Evolutionary conservation across 1,284 basidiomycete species (phyloP).

Genomic region (Rhizoctonia solani): DNA sequence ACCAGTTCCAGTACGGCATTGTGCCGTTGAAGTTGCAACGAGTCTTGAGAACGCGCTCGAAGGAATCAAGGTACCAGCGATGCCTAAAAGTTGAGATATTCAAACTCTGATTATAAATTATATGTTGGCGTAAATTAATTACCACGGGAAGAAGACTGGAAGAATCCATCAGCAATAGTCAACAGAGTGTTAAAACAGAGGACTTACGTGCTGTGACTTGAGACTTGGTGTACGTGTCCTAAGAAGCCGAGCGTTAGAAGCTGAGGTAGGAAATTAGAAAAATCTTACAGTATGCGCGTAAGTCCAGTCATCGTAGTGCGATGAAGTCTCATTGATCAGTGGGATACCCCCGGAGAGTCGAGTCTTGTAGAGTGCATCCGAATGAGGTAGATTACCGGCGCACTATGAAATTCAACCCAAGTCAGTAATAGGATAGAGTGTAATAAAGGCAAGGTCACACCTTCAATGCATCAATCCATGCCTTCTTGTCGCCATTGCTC

Average conservation of each 20-base stretch:
- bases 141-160: constrained; percentile 34
- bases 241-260: neutral
- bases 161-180: neutral
- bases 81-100: neutral
- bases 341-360: constrained; percentile 25
- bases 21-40: constrained; percentile 27
- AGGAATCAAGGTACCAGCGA: constrained; percentile 32
- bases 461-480: constrained; percentile 31
- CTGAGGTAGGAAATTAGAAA: neutral
- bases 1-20: constrained; percentile 36
- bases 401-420: constrained; percentile 9
- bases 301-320: constrained; percentile 32
- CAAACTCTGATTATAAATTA: neutral
- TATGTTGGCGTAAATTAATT: neutral
- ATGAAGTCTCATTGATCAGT: neutral
- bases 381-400: constrained; percentile 22
- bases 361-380: constrained; percentile 14
- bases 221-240: constrained; percentile 25
- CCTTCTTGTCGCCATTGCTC: constrained; percentile 25
- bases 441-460: neutral
- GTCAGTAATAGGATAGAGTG: neutral
- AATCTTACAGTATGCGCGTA: constrained; percentile 13
- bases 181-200: neutral
- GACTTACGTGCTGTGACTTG: constrained; percentile 28
- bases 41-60: constrained; percentile 24